Percentiles rank a stretch among this genome's conserved stretches.
These are phyloP conservation scores for Mycena galopus DNA, from an alignment of 768 basidiomycete species.

Conservation along the genomic window DNA sequence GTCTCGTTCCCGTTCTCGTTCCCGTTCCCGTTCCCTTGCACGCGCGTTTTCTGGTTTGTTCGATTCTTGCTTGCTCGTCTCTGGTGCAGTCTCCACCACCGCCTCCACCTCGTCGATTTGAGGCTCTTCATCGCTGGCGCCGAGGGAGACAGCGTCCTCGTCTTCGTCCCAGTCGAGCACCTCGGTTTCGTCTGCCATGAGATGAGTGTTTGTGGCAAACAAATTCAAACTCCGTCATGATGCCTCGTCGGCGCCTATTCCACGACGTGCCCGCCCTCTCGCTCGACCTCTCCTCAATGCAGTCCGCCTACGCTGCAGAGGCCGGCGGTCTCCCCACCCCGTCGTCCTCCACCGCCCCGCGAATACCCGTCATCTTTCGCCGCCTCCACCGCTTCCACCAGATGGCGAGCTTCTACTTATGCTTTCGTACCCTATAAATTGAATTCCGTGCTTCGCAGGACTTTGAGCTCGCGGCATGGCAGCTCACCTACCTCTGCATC, in stretches of 20 bases:
- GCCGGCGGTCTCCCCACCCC: constrained; percentile 52
- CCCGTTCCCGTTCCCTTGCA: not conserved
- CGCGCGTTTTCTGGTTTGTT: too few relatives aligned
- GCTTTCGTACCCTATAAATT: not conserved
- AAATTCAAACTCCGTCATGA: constrained; percentile 42
- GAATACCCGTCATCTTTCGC: constrained; percentile 85
- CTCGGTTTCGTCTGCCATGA: constrained; percentile 78
- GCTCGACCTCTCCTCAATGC: too few relatives aligned
- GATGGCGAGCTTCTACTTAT: constrained; percentile 63
- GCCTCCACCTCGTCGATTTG: too few relatives aligned
- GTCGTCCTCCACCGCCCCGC: constrained; percentile 57
- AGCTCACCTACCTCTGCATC: constrained; percentile 92
- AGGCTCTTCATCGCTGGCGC: constrained; percentile 32
- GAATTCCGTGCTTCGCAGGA: too few relatives aligned
- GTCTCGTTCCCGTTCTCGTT: constrained; percentile 20
- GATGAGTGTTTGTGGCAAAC: constrained; percentile 37
- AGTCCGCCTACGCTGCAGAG: constrained; percentile 53
- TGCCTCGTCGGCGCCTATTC: constrained; percentile 3
- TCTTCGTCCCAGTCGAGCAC: constrained; percentile 78
- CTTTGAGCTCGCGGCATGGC: constrained; percentile 97
- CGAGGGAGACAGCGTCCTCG: constrained; percentile 58
- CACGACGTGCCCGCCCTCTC: constrained; percentile 28
- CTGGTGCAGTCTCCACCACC: not conserved
- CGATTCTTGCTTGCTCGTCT: too few relatives aligned
- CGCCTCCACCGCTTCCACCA: constrained; percentile 86